These are phyloP conservation scores for Elongisporangium senticosum DNA, from an alignment of 352 stramenopile species.

Conservation along the genomic window DNA sequence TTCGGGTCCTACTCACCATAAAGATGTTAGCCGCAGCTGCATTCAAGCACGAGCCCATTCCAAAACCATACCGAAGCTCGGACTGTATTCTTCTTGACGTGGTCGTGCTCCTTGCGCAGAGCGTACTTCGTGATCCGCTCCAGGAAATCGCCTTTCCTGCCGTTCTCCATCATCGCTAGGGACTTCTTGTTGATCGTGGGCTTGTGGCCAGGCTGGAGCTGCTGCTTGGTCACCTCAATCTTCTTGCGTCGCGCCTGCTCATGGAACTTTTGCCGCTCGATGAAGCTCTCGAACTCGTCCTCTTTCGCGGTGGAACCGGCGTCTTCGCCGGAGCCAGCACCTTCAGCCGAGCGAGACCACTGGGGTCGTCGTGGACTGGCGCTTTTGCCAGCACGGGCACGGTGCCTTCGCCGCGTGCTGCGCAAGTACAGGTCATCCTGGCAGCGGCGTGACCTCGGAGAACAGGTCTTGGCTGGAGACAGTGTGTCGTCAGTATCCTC, in stretches of 20 bases:
- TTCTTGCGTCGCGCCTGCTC: slow-evolving; percentile 61
- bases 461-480: slow-evolving; percentile 10
- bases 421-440: slow-evolving; percentile 61
- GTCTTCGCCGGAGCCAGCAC: slow-evolving; percentile 27
- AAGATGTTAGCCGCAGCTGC: neutral
- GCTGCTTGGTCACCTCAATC: slow-evolving; percentile 56
- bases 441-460: slow-evolving; percentile 11
- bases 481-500: slow-evolving; percentile 12
- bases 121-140: slow-evolving; percentile 74
- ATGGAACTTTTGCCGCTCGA: slow-evolving; percentile 70
- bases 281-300: slow-evolving; percentile 64
- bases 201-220: slow-evolving; percentile 50
- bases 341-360: slow-evolving; percentile 50
- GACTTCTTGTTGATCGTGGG: slow-evolving; percentile 82
- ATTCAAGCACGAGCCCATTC: neutral
- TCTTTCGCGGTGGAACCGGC: slow-evolving; percentile 13
- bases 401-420: slow-evolving; percentile 9
- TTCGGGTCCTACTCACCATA: slow-evolving; percentile 47
- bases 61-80: slow-evolving; percentile 36
- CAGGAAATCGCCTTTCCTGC: slow-evolving; percentile 74
- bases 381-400: slow-evolving; percentile 10
- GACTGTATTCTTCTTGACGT: slow-evolving; percentile 70
- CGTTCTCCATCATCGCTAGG: slow-evolving; percentile 73
- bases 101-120: slow-evolving; percentile 72
- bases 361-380: slow-evolving; percentile 15